Evolutionary conservation across 1,284 basidiomycete species (phyloP).

Genomic region (Ceratobasidium sp.): DNA sequence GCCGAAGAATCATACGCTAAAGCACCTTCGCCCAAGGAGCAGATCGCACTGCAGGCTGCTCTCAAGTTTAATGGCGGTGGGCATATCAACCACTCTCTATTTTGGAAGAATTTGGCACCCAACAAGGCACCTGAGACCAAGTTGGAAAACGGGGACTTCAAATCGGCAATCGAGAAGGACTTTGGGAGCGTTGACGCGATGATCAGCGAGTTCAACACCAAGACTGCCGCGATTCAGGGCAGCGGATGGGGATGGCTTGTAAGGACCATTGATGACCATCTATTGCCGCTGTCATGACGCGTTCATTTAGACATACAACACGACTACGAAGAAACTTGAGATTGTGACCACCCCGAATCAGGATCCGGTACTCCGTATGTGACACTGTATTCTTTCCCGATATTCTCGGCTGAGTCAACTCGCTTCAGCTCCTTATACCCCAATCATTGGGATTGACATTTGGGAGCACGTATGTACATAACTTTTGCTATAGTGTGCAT

Average conservation of each 20-base stretch:
- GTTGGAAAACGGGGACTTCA: slow-evolving; percentile 74
- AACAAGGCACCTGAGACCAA: slow-evolving; percentile 68
- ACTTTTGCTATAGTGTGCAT: neutral
- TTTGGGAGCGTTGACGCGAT: slow-evolving; percentile 83
- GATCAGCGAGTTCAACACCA: slow-evolving; percentile 77
- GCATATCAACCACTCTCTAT: slow-evolving; percentile 91
- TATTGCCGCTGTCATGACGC: neutral
- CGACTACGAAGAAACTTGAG: slow-evolving; percentile 77
- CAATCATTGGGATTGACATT: slow-evolving; percentile 95
- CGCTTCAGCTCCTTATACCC: slow-evolving; percentile 67
- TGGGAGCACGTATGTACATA: slow-evolving; percentile 84
- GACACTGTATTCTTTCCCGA: neutral
- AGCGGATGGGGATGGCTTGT: slow-evolving; percentile 99
- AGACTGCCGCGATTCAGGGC: slow-evolving; percentile 94
- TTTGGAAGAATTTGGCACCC: slow-evolving; percentile 95
- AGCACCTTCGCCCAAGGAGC: slow-evolving; percentile 71
- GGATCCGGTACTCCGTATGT: slow-evolving; percentile 80
- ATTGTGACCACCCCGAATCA: slow-evolving; percentile 94
- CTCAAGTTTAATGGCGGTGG: slow-evolving; percentile 94
- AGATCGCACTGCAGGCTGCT: slow-evolving; percentile 84
- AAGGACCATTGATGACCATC: slow-evolving; percentile 46
- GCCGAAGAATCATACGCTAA: slow-evolving; percentile 85
- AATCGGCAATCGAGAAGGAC: slow-evolving; percentile 78
- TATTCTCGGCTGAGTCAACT: slow-evolving; percentile 49
- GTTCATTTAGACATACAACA: slow-evolving; percentile 69